A percentile compares a stretch with the other conserved stretches of the same genome.
phyloP scores from a whole-genome alignment of 306 rosid genomes.

The Inga oerstediana region DNA sequence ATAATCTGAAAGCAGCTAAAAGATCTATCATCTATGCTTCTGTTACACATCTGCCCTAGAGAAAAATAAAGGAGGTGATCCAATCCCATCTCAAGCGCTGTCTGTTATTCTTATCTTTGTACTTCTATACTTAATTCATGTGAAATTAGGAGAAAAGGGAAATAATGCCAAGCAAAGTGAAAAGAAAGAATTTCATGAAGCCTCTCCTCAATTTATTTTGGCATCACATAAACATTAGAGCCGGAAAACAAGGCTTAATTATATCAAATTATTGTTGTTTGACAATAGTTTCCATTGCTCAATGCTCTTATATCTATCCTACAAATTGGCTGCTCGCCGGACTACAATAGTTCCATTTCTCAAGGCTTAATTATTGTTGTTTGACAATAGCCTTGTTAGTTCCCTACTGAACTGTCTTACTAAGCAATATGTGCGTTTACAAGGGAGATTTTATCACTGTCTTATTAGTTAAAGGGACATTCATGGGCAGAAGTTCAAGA shows the following conservation, averaged over 20 bases:
- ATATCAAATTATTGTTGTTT: constrained; percentile 1
- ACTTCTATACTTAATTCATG: not conserved
- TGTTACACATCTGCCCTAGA: not conserved
- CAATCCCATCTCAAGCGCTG: not conserved
- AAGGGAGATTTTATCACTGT: not conserved
- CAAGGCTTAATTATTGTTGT: too few species aligned
- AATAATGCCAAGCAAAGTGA: not conserved
- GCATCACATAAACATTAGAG: not conserved
- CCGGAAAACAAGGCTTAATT: not conserved
- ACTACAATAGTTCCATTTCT: not conserved
- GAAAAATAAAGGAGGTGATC: constrained; percentile 13
- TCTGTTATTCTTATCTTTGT: not conserved
- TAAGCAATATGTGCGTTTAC: not conserved
- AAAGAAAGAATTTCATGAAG: not conserved
- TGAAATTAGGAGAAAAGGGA: not conserved
- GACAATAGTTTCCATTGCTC: not conserved
- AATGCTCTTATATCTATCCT: not conserved
- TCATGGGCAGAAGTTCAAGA: not conserved
- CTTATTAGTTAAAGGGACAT: not conserved
- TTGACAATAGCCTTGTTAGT: not conserved
- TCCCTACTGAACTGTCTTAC: not conserved
- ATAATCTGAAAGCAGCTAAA: constrained; percentile 6
- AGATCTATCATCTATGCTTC: not conserved
- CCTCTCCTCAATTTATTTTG: not conserved
- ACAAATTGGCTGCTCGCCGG: not conserved